Evolutionary conservation across 2,329 filamentous ascomycete species (phyloP).

Genomic region (Arthrocladium fulminans): DNA sequence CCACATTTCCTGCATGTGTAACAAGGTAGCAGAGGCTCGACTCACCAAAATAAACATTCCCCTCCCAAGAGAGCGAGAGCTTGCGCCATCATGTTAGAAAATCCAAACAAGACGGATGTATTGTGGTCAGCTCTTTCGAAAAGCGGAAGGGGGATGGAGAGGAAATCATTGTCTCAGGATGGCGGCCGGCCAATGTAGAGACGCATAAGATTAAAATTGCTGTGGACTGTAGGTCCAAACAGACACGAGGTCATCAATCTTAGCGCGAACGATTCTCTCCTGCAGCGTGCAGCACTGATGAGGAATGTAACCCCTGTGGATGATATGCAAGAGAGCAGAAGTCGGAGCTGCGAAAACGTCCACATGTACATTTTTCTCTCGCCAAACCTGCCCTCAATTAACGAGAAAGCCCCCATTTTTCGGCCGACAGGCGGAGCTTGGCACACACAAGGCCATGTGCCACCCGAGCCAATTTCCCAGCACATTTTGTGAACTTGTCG

Average conservation of each 20-base stretch:
- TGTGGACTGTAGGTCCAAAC: neutral
- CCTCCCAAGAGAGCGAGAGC: neutral
- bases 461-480: neutral
- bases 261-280: slow-evolving; percentile 4
- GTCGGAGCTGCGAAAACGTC: neutral
- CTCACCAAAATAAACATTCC: too few relatives aligned
- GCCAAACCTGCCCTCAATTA: neutral
- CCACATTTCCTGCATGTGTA: neutral
- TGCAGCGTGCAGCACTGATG: slow-evolving; percentile 6
- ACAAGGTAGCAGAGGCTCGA: neutral
- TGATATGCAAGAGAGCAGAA: slow-evolving; percentile 9
- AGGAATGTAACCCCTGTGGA: slow-evolving; percentile 2
- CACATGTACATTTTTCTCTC: neutral
- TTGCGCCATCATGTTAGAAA: neutral
- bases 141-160: neutral
- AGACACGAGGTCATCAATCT: neutral
- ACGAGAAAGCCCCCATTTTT: neutral
- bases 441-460: slow-evolving; percentile 1
- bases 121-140: neutral
- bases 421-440: neutral
- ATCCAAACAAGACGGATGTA: neutral
- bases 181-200: neutral
- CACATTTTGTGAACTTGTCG: neutral
- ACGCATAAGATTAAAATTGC: slow-evolving; percentile 4
- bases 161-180: neutral